phyloP scores from a whole-genome alignment of 176 grass and related monocot genomes.

The Carex littledalei region DNA sequence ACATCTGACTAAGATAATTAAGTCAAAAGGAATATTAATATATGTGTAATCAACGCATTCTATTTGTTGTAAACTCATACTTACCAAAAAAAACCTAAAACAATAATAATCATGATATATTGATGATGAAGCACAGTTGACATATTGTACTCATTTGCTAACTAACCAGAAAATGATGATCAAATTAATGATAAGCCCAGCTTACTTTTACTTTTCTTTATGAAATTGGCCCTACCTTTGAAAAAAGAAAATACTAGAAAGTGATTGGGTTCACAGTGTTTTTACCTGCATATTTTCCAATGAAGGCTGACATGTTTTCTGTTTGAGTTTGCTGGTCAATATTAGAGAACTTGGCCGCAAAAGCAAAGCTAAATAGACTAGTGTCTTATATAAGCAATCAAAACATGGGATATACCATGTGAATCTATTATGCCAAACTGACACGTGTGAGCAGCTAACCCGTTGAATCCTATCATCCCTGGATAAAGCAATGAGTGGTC shows the following conservation, averaged over 20 bases:
- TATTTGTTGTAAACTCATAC: neutral
- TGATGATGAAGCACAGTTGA: neutral
- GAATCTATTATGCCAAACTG: slow-evolving; percentile 3
- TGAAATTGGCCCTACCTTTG: neutral
- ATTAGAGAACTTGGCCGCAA: slow-evolving; percentile 26
- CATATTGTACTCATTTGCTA: neutral
- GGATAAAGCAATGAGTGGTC: slow-evolving; percentile 24
- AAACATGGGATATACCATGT: slow-evolving; percentile 6
- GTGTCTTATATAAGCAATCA: slow-evolving; percentile 13
- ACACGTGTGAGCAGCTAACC: slow-evolving; percentile 5
- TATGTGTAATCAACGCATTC: neutral
- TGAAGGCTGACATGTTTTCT: slow-evolving; percentile 80
- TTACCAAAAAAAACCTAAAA: too few species aligned
- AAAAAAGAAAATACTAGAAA: neutral
- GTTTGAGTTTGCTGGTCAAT: neutral
- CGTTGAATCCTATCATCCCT: slow-evolving; percentile 21
- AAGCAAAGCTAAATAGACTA: slow-evolving; percentile 21
- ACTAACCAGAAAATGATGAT: neutral
- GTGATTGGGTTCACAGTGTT: neutral
- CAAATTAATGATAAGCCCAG: neutral
- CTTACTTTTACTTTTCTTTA: neutral
- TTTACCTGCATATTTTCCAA: slow-evolving; percentile 87
- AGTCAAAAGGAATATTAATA: neutral
- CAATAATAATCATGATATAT: neutral
- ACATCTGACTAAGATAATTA: neutral